Evolutionary conservation across 225 moss, liverwort and hornwort genomes (phyloP).

Genomic region (Ulota crispa): DNA sequence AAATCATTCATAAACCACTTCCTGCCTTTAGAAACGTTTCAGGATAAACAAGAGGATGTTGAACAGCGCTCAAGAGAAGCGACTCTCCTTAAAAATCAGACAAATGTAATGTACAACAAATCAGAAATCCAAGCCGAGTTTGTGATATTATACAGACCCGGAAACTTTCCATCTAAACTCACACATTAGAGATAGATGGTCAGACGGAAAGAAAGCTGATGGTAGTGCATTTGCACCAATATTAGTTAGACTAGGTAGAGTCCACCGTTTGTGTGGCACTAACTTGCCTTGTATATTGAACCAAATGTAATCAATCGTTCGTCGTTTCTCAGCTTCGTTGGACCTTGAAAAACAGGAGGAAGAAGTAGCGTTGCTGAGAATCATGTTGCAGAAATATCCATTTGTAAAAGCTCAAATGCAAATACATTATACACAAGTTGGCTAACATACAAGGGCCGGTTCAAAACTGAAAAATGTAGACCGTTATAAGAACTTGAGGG

Average conservation of each 20-base stretch:
- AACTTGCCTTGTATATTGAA: conserved; percentile 31
- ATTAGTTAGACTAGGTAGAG: conserved; percentile 44
- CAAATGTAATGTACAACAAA: background rate
- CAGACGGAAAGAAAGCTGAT: conserved; percentile 49
- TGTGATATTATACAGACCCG: background rate
- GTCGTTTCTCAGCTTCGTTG: conserved; percentile 53
- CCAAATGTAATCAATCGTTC: conserved; percentile 80
- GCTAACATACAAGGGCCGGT: background rate
- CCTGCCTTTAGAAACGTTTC: too few species aligned
- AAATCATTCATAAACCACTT: too few species aligned
- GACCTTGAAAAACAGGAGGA: conserved; percentile 43
- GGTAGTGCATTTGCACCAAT: conserved; percentile 59
- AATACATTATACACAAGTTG: background rate
- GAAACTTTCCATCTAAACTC: conserved; percentile 51
- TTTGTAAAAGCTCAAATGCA: background rate
- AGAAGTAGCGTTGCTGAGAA: background rate
- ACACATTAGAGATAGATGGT: conserved; percentile 59
- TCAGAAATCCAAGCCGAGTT: background rate
- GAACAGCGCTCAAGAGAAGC: background rate
- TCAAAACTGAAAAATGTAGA: background rate
- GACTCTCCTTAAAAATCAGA: background rate
- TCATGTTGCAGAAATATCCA: background rate
- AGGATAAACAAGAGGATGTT: background rate
- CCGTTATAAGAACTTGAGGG: background rate
- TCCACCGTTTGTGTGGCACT: conserved; percentile 36